A percentile compares a stretch with the other conserved stretches of the same genome.
Conservation (phyloP, 2,329 filamentous ascomycete species). For the Xylaria sp. region DNA sequence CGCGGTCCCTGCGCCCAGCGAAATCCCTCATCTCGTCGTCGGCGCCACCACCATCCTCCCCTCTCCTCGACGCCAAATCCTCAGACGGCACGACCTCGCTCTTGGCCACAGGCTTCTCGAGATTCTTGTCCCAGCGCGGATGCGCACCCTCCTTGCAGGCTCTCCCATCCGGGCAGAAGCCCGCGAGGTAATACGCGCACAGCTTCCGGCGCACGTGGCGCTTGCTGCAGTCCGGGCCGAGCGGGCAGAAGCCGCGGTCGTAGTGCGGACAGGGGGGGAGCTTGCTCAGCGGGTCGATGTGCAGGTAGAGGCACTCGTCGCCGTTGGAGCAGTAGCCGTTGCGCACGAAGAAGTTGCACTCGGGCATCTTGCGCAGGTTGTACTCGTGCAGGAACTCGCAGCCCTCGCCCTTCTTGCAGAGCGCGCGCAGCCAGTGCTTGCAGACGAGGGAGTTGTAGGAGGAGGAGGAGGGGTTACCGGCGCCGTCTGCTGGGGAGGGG, state of each 20-base stretch:
- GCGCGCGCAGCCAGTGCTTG: constrained; percentile 97
- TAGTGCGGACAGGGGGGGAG: constrained; percentile 89
- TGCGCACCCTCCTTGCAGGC: constrained; percentile 84
- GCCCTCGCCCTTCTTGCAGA: constrained; percentile 96
- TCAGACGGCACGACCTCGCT: constrained; percentile 68
- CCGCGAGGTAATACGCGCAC: constrained; percentile 88
- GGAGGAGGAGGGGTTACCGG: constrained; percentile 60
- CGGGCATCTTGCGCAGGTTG: constrained; percentile 97
- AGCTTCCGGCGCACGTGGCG: constrained; percentile 85
- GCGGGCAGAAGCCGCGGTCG: constrained; percentile 91
- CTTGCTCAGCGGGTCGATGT: constrained; percentile 85
- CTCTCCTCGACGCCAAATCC: constrained; percentile 55
- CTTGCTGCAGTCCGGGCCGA: constrained; percentile 88
- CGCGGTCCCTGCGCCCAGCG: constrained; percentile 45
- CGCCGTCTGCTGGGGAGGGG: constrained; percentile 6
- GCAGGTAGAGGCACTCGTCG: constrained; percentile 93
- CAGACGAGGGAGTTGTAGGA: constrained; percentile 88
- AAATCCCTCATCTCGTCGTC: constrained; percentile 50
- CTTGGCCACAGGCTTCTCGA: constrained; percentile 80
- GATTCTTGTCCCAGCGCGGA: constrained; percentile 80
- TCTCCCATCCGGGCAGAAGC: constrained; percentile 88
- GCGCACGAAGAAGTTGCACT: constrained; percentile 95
- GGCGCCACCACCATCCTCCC: constrained; percentile 56
- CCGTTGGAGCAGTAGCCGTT: constrained; percentile 97
- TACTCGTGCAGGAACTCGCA: constrained; percentile 99